A percentile compares a stretch with the other conserved stretches of the same genome.
phyloP scores from a whole-genome alignment of 192 early-diverging fungal species.

The Podila verticillata region DNA sequence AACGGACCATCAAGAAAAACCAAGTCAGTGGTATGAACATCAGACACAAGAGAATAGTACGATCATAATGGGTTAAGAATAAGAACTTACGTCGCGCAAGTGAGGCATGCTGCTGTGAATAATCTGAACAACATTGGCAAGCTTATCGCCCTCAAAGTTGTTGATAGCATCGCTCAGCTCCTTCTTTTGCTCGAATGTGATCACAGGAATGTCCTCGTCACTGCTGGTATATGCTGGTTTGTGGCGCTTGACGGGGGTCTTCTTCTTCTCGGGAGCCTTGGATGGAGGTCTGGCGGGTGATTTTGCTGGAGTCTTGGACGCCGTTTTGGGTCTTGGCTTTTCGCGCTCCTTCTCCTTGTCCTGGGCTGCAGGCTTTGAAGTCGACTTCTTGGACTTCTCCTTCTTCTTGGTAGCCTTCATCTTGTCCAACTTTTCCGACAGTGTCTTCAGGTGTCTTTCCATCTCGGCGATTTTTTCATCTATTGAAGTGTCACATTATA shows the following conservation, averaged over 20 bases:
- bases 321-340: conserved; percentile 20
- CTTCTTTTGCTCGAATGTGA: conserved; percentile 90
- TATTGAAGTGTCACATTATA: neutral
- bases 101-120: conserved; percentile 73
- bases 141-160: conserved; percentile 67
- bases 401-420: conserved; percentile 54
- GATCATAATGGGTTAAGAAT: neutral
- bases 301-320: conserved; percentile 28
- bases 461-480: conserved; percentile 53
- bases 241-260: conserved; percentile 17
- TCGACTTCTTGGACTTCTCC: conserved; percentile 34
- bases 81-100: conserved; percentile 57
- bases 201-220: conserved; percentile 56
- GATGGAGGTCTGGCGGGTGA: conserved; percentile 23
- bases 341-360: conserved; percentile 14
- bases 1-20: neutral
- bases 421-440: conserved; percentile 46
- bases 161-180: conserved; percentile 81
- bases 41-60: neutral
- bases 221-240: conserved; percentile 31
- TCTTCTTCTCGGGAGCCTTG: conserved; percentile 25
- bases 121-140: conserved; percentile 76
- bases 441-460: conserved; percentile 43
- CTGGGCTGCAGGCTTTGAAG: conserved; percentile 1
- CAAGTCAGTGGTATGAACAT: neutral